Percentiles rank a stretch among this genome's conserved stretches.
These are phyloP conservation scores for sorghum (Sorghum bicolor) DNA, from an alignment of 176 grass and related monocot genomes.

Conservation along the genomic window Sorghum_bicolor_NCBIv3 NC_012879.2:9425001-9425500, in stretches of 20 bases:
- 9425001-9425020: conserved; percentile 59
- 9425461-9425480: conserved; percentile 43
- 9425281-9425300: conserved; percentile 59
- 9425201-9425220: neutral
- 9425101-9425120: conserved; percentile 88
- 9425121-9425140: conserved; percentile 57
- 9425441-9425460: conserved; percentile 14
- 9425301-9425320: conserved; percentile 89
- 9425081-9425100: conserved; percentile 38
- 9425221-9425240: neutral
- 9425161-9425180: conserved; percentile 37
- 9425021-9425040: conserved; percentile 56
- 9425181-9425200: neutral
- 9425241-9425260: neutral
- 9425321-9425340: conserved; percentile 66
- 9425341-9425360: conserved; percentile 63
- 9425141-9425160: conserved; percentile 72
- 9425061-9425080: conserved; percentile 66
- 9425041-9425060: conserved; percentile 65
- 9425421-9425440: conserved; percentile 45
- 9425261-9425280: conserved; percentile 62
- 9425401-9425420: conserved; percentile 76
- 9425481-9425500: neutral
- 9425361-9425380: conserved; percentile 20
- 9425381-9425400: conserved; percentile 44